Conservation (phyloP, 2,329 filamentous ascomycete species). For the Dryadomyces quercus-mongolicae region DNA sequence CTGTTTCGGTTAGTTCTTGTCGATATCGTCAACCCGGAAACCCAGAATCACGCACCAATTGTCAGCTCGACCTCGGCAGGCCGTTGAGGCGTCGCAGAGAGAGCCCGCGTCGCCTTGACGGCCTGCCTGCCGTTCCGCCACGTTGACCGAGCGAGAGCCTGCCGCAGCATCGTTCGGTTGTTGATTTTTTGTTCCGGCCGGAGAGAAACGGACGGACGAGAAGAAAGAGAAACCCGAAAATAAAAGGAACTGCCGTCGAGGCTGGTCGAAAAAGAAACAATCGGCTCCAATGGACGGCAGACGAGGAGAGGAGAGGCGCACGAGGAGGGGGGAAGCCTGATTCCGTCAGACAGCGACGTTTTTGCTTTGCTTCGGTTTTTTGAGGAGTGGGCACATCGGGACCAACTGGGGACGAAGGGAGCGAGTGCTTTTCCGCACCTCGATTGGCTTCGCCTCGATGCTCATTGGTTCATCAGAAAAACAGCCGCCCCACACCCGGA, state of each 20-base stretch:
- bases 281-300: constrained; percentile 2
- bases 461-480: constrained; percentile 7
- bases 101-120: constrained; percentile 57
- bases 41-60: constrained; percentile 51
- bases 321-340: not conserved
- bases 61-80: constrained; percentile 93
- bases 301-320: not conserved
- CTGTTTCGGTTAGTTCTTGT: constrained; percentile 31
- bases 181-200: constrained; percentile 6
- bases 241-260: constrained; percentile 1
- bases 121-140: constrained; percentile 50
- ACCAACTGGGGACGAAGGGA: constrained; percentile 10
- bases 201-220: constrained; percentile 14
- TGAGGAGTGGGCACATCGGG: constrained; percentile 10
- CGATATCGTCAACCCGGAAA: constrained; percentile 1
- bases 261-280: not conserved
- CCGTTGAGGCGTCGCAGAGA: constrained; percentile 68
- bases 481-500: constrained; percentile 6
- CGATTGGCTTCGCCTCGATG: constrained; percentile 12
- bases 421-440: constrained; percentile 12
- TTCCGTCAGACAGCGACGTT: not conserved
- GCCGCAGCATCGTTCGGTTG: constrained; percentile 48
- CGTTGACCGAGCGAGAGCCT: constrained; percentile 55
- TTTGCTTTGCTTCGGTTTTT: constrained; percentile 9
- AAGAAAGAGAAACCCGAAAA: constrained; percentile 3